A percentile compares a stretch with the other conserved stretches of the same genome.
These are phyloP conservation scores for Megacollybia platyphylla DNA, from an alignment of 1,284 basidiomycete species.

Conservation along the genomic window DNA sequence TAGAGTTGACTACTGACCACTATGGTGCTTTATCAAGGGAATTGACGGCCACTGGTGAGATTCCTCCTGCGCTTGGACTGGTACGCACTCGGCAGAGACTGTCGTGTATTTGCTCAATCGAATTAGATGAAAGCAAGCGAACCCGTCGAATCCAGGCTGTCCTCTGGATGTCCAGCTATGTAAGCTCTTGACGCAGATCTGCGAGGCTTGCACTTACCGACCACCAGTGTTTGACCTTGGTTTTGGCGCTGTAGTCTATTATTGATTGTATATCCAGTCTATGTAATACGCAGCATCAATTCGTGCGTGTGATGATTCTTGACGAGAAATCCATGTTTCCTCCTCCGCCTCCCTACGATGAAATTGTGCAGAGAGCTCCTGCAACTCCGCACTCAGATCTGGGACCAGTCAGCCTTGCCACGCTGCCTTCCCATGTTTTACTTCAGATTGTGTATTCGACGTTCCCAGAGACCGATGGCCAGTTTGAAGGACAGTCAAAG, in stretches of 20 bases:
- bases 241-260: too few species aligned
- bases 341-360: slow-evolving; percentile 9
- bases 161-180: too few species aligned
- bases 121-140: too few species aligned
- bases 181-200: too few species aligned
- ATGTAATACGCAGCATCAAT: neutral
- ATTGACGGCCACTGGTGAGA: slow-evolving; percentile 21
- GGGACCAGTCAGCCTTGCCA: slow-evolving; percentile 14
- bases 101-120: too few species aligned
- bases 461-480: slow-evolving; percentile 23
- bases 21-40: slow-evolving; percentile 27
- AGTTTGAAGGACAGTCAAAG: slow-evolving; percentile 19
- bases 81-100: neutral
- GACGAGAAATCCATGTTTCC: slow-evolving; percentile 8
- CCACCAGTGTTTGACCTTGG: too few species aligned
- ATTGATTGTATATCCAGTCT: too few species aligned
- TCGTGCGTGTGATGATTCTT: slow-evolving; percentile 6
- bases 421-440: slow-evolving; percentile 33
- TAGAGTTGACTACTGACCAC: slow-evolving; percentile 28
- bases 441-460: slow-evolving; percentile 38
- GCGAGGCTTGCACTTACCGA: too few species aligned
- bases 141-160: too few species aligned
- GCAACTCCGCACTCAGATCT: neutral
- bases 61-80: slow-evolving; percentile 28
- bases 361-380: neutral